Percentiles rank a stretch among this genome's conserved stretches.
phyloP scores from a whole-genome alignment of 139 green algal species.

The Chlorella sp. region DNA sequence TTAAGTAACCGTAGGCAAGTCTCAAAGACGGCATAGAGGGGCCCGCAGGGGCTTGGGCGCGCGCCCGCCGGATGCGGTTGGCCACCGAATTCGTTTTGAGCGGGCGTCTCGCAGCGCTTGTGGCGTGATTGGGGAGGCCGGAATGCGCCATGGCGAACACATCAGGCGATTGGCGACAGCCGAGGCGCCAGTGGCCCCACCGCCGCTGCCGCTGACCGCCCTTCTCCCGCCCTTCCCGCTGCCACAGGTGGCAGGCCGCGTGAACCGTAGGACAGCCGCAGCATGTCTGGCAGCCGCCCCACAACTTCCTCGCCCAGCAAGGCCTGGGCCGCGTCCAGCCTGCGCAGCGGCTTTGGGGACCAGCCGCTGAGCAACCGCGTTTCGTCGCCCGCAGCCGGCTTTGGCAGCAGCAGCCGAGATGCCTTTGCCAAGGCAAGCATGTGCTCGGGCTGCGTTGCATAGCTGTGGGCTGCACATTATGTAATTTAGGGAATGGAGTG shows the following conservation, averaged over 20 bases:
- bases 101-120: no score
- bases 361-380: constrained; percentile 36
- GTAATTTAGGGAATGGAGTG: neutral
- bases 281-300: neutral
- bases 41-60: neutral
- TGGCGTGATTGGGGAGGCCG: no score
- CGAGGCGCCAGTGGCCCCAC: no score
- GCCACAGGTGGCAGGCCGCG: neutral
- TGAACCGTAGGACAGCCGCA: neutral
- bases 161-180: no score
- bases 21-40: no score
- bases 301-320: neutral
- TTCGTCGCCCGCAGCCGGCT: constrained; percentile 43
- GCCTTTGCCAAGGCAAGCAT: constrained; percentile 29
- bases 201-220: neutral
- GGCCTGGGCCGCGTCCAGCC: neutral
- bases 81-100: no score
- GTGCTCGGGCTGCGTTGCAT: no score
- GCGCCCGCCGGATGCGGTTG: neutral
- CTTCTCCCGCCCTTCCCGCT: neutral
- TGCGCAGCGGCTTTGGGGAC: constrained; percentile 49
- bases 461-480: neutral
- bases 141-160: no score
- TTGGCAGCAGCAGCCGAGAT: constrained; percentile 48
- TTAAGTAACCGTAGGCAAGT: no score